These are phyloP conservation scores for Groenewaldozyma sp. DNA, from an alignment of 1,139 yeast genomes.

Conservation along the genomic window DNA sequence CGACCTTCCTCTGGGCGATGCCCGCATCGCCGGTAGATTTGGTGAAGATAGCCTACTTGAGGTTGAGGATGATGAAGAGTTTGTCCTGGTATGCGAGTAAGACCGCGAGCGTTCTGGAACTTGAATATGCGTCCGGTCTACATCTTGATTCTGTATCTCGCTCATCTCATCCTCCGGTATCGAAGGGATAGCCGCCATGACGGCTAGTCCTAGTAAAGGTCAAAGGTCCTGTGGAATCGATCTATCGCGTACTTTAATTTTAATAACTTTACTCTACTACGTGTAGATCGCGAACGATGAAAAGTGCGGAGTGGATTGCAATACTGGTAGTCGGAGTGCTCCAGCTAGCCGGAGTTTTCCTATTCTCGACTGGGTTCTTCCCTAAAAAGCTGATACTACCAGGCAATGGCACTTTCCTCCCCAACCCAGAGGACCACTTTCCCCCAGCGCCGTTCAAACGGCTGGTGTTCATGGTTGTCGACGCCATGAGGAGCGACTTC, in stretches of 20 bases:
- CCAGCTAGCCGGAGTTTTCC: constrained; percentile 44
- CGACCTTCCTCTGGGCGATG: constrained; percentile 6
- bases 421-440: constrained; percentile 17
- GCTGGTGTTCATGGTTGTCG: constrained; percentile 76
- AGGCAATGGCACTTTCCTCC: constrained; percentile 39
- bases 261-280: too few relatives aligned
- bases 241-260: too few relatives aligned
- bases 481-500: constrained; percentile 87
- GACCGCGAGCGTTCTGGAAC: constrained; percentile 13
- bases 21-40: not conserved
- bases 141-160: not conserved
- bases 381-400: constrained; percentile 71
- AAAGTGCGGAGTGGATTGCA: constrained; percentile 3
- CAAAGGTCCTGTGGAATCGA: too few relatives aligned
- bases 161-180: constrained; percentile 15
- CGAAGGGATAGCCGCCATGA: constrained; percentile 11
- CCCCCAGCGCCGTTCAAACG: constrained; percentile 48
- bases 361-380: constrained; percentile 77
- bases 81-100: constrained; percentile 23
- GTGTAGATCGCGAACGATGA: too few relatives aligned
- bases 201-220: constrained; percentile 2
- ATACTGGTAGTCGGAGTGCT: constrained; percentile 23
- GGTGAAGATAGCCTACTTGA: constrained; percentile 16
- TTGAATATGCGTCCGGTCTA: too few relatives aligned
- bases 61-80: constrained; percentile 24